Conservation (phyloP, 352 stramenopile species). For the Nothophytophthora sp. region DNA sequence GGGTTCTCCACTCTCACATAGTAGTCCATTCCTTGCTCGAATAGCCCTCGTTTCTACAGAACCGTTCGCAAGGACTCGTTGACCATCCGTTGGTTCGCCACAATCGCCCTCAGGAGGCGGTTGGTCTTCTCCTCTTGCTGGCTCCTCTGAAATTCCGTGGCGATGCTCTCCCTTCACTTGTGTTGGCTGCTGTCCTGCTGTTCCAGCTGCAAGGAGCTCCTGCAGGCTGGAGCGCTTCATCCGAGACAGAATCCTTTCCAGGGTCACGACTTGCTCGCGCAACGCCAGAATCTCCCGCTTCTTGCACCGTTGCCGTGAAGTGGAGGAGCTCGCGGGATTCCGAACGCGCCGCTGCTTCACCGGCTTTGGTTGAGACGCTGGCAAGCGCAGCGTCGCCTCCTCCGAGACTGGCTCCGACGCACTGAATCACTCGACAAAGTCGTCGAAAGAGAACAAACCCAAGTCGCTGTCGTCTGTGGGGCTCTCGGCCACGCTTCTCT, state of each 20-base stretch:
- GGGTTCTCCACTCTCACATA: slow-evolving; percentile 4
- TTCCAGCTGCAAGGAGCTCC: too few relatives aligned
- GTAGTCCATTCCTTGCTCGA: slow-evolving; percentile 17
- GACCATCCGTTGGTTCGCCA: slow-evolving; percentile 19
- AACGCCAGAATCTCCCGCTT: slow-evolving; percentile 20
- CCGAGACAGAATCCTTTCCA: slow-evolving; percentile 12
- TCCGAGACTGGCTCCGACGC: too few relatives aligned
- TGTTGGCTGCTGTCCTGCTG: too few relatives aligned
- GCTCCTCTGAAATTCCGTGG: too few relatives aligned
- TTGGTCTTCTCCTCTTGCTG: slow-evolving; percentile 23
- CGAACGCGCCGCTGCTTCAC: slow-evolving; percentile 13
- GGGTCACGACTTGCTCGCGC: slow-evolving; percentile 15
- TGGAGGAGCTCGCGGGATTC: slow-evolving; percentile 13
- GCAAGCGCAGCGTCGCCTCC: too few relatives aligned
- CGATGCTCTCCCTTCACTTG: too few relatives aligned
- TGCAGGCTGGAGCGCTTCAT: too few relatives aligned
- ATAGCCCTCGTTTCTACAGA: slow-evolving; percentile 15
- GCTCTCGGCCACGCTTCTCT: too few relatives aligned
- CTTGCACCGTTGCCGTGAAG: slow-evolving; percentile 11
- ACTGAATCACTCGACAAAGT: too few relatives aligned
- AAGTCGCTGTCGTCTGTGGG: too few relatives aligned
- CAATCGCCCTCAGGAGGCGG: slow-evolving; percentile 19
- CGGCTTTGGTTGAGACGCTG: slow-evolving; percentile 9
- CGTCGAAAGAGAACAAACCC: slow-evolving; percentile 7
- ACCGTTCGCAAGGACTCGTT: slow-evolving; percentile 4